Evolutionary conservation across 129 eudicot genomes (phyloP), one percentile per base, ranked within the genome.

Genomic region (Ambrosia trifida): DNA sequence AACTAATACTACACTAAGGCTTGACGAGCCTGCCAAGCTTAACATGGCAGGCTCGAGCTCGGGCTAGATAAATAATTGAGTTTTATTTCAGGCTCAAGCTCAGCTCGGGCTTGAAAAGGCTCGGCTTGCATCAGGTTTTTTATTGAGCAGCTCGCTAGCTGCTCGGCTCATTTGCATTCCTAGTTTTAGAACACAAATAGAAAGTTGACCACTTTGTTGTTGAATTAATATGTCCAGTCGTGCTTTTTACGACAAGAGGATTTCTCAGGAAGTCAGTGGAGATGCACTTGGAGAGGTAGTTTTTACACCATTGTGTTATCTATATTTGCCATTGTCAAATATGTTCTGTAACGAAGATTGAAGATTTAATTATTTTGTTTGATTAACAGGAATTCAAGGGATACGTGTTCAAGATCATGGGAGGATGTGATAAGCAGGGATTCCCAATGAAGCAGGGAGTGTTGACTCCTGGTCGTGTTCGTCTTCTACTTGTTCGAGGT

Each of bases 371-470:
- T 40, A 2, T 16, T 68, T 11, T n/a, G 4, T 62, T 50, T 52
- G 1, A 12, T 7, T 4, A 32, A 52, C 83, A 85, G 95, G 89
- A 87, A 51, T 87, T 85, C 79, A 89, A 89, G 81, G 96, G 96
- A 3, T 89, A 89, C 6, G 96, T 89, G 2, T 89, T 89, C 81
- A 89, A 89, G 88, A 89, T 89, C 17, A 89, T 86, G 96, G 96
- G 96, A 66, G 96, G 96, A 0, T 89, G 96, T 73, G 96, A 89
- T 85, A 89, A 89, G 83, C 96, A 89, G 70, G 96, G 96, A 36
- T 89, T 89, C 57, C 96, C 96, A 20, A 89, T 89, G 96, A 89
- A 89, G 78, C 96, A 89, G 80, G 96, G 96, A 77, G 96, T 89
- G 56, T 58, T 89, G 79, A 89, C 96, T 44, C 89, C 89, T 28